Base-by-base conservation (phyloP, 768 basidiomycete species). In the Leccinellum luteum region DNA sequence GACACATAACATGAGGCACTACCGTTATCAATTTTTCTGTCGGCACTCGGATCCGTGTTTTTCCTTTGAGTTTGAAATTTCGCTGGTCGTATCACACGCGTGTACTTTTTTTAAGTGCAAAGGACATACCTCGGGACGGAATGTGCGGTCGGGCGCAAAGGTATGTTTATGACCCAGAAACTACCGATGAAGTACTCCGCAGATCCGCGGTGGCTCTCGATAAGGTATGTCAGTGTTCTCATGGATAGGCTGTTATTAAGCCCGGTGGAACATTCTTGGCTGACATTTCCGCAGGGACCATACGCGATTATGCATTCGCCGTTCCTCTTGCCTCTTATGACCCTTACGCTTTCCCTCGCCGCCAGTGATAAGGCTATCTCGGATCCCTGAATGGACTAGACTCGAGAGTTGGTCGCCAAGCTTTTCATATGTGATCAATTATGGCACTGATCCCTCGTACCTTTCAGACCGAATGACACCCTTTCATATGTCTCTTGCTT, bases 161-260 rank as follows among this genome's bases (percentile, higher is more conserved):
- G 38, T 44, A 52, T 53, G 60, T 52, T 47, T 23, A 48, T 51
- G 15, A 56, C 23, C 49, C 52, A 41, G 35, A 27, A 41, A 25
- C 30, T 43, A 34, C 48, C 25, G 49, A 45, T 58, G 49, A n/a
- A 41, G 38, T 13, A 48, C 58, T 60, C 60, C 61, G 61, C 63
- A 71, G 69, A 71, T 73, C 71, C 71, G 71, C 63, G 67, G 65
- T 64, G 30, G 38, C 43, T 12, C 55, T 55, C 57, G 55, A 67
- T 65, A 43, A 49, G 58, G 68, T 65, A 56, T 61, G 64, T 54
- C 56, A 55, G 21, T 51, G 52, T 70, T 68, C 68, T 63, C 70
- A 70, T 68, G 66, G 21, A 27, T 34, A 38, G 52, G 41, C 28
- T 53, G 23, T 51, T 58, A 60, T 55, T 60, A 61, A 57, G 9